Conservation (phyloP, 2,329 filamentous ascomycete species). For the Akanthomyces uredinophilus region DNA sequence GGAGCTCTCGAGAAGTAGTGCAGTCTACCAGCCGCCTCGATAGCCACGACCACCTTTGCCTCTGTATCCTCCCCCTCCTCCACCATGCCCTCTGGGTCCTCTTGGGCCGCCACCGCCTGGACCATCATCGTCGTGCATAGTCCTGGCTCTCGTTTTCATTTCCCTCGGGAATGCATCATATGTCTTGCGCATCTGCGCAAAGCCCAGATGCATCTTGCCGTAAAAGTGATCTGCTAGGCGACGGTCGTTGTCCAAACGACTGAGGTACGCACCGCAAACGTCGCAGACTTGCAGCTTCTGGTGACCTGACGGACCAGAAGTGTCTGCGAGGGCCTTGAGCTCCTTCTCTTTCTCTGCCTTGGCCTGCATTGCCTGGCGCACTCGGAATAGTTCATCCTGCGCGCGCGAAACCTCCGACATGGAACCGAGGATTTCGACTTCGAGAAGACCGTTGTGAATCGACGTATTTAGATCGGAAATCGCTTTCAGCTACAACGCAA, state of each 20-base stretch:
- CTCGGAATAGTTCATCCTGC: conserved; percentile 81
- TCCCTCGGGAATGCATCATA: conserved; percentile 83
- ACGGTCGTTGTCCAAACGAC: conserved; percentile 87
- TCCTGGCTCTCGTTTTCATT: conserved; percentile 64
- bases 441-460: conserved; percentile 76
- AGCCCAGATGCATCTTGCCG: conserved; percentile 98
- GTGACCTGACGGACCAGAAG: conserved; percentile 85
- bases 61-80: conserved; percentile 45
- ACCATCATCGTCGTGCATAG: conserved; percentile 46
- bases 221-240: conserved; percentile 96
- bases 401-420: conserved; percentile 74
- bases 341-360: conserved; percentile 84
- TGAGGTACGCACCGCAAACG: conserved; percentile 93
- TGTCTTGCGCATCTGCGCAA: conserved; percentile 96
- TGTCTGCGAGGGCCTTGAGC: conserved; percentile 85
- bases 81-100: conserved; percentile 41
- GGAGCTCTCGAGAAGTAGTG: neutral
- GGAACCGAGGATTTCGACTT: conserved; percentile 81
- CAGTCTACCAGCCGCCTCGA: conserved; percentile 41
- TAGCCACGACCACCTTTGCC: conserved; percentile 47
- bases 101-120: conserved; percentile 42
- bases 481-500: conserved; percentile 56
- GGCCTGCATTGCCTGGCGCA: conserved; percentile 71
- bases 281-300: conserved; percentile 99
- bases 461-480: conserved; percentile 76